Conservation (phyloP, 495 filamentous ascomycete genomes). For the Letharia columbiana region DNA sequence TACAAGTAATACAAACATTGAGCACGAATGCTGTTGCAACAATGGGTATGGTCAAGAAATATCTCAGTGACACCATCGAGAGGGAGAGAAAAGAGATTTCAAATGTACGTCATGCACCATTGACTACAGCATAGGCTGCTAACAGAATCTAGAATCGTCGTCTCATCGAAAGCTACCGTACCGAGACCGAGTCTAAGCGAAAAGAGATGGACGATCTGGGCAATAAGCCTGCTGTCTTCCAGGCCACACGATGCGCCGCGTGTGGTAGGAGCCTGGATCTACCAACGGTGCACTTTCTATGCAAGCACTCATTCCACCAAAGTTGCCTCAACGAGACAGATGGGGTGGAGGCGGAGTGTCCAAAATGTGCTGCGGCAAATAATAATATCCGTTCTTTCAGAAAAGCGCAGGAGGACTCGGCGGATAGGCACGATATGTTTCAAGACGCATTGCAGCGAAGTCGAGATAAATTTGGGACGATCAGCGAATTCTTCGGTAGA, state of each 20-base stretch:
- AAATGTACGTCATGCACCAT: slow-evolving; percentile 34
- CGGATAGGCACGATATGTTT: slow-evolving; percentile 86
- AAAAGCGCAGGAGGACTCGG: slow-evolving; percentile 76
- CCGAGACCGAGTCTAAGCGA: slow-evolving; percentile 72
- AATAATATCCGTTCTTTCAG: slow-evolving; percentile 78
- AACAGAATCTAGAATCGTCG: slow-evolving; percentile 55
- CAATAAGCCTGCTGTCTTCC: slow-evolving; percentile 78
- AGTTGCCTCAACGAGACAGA: slow-evolving; percentile 63
- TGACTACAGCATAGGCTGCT: slow-evolving; percentile 13
- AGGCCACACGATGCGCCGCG: slow-evolving; percentile 73
- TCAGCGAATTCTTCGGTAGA: slow-evolving; percentile 89
- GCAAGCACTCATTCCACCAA: slow-evolving; percentile 93
- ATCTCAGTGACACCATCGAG: slow-evolving; percentile 80
- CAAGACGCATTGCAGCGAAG: slow-evolving; percentile 67
- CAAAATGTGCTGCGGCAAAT: slow-evolving; percentile 72
- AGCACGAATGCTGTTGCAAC: slow-evolving; percentile 79
- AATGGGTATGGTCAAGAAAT: slow-evolving; percentile 94
- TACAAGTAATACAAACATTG: slow-evolving; percentile 93
- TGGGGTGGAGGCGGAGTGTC: slow-evolving; percentile 69
- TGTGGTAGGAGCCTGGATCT: slow-evolving; percentile 70
- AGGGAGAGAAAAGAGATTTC: slow-evolving; percentile 79
- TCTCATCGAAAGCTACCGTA: slow-evolving; percentile 74
- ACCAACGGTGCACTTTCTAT: slow-evolving; percentile 89
- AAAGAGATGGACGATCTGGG: slow-evolving; percentile 67
- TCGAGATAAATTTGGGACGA: slow-evolving; percentile 74